Evolutionary conservation across 805 yeast genomes (phyloP).

Genomic region (Kodamaea jinghongensis): DNA sequence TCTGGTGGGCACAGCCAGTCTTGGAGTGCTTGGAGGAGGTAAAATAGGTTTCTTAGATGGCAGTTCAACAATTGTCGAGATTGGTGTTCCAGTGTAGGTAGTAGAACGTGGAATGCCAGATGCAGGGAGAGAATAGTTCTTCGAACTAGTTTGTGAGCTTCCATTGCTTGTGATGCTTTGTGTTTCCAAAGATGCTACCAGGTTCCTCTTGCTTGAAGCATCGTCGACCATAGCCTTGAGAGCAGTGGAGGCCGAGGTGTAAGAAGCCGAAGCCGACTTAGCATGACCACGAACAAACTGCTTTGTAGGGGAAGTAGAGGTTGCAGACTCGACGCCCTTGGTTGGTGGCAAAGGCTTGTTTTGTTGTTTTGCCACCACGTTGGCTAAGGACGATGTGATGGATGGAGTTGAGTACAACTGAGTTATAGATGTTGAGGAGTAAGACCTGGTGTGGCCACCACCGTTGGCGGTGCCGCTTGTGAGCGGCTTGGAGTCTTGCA

Average conservation of each 20-base stretch:
- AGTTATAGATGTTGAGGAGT: constrained; percentile 29
- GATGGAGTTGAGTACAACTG: constrained; percentile 59
- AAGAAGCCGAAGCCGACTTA: constrained; percentile 33
- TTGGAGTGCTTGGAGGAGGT: constrained; percentile 10
- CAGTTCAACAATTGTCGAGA: constrained; percentile 48
- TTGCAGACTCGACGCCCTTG: constrained; percentile 13
- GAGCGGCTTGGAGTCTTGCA: constrained; percentile 6
- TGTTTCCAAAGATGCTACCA: constrained; percentile 18
- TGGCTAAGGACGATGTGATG: constrained; percentile 55
- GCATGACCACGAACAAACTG: constrained; percentile 26
- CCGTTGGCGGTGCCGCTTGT: constrained; percentile 2
- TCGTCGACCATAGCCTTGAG: constrained; percentile 74
- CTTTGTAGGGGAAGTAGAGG: constrained; percentile 26
- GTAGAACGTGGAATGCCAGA: constrained; percentile 21
- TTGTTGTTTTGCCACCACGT: constrained; percentile 44
- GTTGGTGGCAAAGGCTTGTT: constrained; percentile 21
- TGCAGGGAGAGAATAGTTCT: constrained; percentile 12
- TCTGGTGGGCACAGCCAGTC: constrained; percentile 6
- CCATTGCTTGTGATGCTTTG: constrained; percentile 1
- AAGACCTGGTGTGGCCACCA: constrained; percentile 31
- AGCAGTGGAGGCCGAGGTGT: constrained; percentile 62
- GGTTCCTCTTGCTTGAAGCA: constrained; percentile 14
- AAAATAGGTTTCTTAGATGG: constrained; percentile 24
- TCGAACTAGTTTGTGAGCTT: constrained; percentile 12
- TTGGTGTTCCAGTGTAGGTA: constrained; percentile 32